Base-by-base conservation (phyloP, 2,329 filamentous ascomycete genomes). In the Botrytis tulipae region DNA sequence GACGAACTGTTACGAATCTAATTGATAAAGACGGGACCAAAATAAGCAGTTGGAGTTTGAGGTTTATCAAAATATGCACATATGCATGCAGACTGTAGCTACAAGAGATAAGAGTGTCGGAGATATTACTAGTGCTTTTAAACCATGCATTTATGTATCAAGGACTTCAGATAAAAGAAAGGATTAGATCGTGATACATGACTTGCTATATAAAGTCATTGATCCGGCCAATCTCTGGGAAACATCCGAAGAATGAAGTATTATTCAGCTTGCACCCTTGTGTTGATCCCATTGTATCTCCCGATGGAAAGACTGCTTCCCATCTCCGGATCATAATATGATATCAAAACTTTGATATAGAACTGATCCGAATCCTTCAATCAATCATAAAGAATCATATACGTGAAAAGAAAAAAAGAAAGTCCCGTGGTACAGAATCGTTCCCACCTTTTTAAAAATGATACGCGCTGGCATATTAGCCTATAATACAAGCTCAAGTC, bases 321-420 rank as follows among this genome's bases (percentile, higher is more conserved):
- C 48, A 42, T 37, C 51, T 67, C 46, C 37, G 10, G 4, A 16
- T 25, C 42, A 32, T n/a, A 25, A 69, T 18, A 57, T 57, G 18
- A 29, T 57, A 69, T 59, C 66, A 57, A 57, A 32, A 57, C 48
- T 69, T 69, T 40, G 35, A 69, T 69, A 42, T 57, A 32, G 7
- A 22, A 32, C 14, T 57, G 25, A 42, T 25, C 3, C 20, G 10
- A 42, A 57, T 22, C 8, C 48, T 59, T 32, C 37, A 22, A 14
- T 68, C 25, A 67, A 40, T 29, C 46, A 25, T 12, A 10, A 46
- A 42, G 10, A 22, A 57, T 32, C 37, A 42, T 25, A 25, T 42
- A n/a, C 5, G 48, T 32, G 66, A 44, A 42, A 42, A 40, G 65
- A 16, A n/a, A 18, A 42, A 42, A 42, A 54, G 0, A 29, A 57